phyloP scores from a whole-genome alignment of 2,329 filamentous ascomycete genomes.

The Pseudogymnoascus sp. region DNA sequence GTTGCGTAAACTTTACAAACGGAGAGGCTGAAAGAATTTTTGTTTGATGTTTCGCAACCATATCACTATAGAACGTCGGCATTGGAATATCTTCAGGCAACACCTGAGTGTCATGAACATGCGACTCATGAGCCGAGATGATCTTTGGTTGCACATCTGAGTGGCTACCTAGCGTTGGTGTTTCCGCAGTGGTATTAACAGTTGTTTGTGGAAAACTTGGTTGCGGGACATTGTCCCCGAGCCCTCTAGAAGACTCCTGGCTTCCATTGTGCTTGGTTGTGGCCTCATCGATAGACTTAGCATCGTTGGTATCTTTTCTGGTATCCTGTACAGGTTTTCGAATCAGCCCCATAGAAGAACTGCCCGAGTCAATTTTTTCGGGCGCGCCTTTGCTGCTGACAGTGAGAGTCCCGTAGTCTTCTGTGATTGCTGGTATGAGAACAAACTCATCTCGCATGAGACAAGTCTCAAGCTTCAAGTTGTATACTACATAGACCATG shows the following conservation, averaged over 20 bases:
- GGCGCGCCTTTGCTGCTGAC: neutral
- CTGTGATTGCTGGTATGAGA: constrained; percentile 60
- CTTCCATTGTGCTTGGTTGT: neutral
- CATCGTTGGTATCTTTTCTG: neutral
- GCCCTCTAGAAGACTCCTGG: neutral
- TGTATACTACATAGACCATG: constrained; percentile 98
- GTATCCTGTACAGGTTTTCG: neutral
- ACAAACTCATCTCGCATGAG: constrained; percentile 90
- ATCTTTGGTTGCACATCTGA: constrained; percentile 16
- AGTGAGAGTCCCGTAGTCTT: constrained; percentile 31
- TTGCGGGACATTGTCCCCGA: neutral
- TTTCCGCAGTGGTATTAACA: constrained; percentile 9
- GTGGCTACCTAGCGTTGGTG: constrained; percentile 9
- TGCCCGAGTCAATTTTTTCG: constrained; percentile 9
- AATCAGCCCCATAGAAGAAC: constrained; percentile 18
- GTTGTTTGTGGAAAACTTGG: neutral
- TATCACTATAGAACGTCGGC: constrained; percentile 89
- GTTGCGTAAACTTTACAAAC: constrained; percentile 90
- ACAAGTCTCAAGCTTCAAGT: constrained; percentile 89
- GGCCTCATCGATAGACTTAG: constrained; percentile 1
- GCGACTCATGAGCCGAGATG: constrained; percentile 30
- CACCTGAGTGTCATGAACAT: constrained; percentile 36
- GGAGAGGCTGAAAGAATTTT: constrained; percentile 92
- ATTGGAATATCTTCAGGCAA: constrained; percentile 72
- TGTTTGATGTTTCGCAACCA: constrained; percentile 87